Percentiles rank a stretch among this genome's conserved stretches.
These are phyloP conservation scores for Alternaria triticimaculans DNA, from an alignment of 2,329 filamentous ascomycete genomes.

Conservation along the genomic window DNA sequence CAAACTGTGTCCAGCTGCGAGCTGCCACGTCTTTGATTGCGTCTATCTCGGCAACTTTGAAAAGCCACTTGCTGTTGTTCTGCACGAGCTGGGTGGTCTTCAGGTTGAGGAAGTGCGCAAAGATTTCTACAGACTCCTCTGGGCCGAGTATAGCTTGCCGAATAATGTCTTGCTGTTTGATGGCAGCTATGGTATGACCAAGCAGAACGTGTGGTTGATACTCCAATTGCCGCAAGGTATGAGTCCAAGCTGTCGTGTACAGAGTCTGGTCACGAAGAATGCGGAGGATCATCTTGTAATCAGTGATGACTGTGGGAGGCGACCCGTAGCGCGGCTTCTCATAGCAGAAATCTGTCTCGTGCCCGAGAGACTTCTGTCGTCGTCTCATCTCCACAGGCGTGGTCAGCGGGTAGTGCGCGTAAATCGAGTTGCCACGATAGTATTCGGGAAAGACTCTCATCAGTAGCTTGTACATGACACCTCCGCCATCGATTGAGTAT, in stretches of 20 bases:
- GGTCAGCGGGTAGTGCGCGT: not conserved
- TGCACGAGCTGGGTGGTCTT: not conserved
- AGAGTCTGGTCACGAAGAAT: not conserved
- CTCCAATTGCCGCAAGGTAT: not conserved
- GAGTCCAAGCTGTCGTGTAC: not conserved
- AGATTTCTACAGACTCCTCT: not conserved
- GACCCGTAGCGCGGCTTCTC: not conserved
- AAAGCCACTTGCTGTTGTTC: not conserved
- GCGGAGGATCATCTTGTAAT: not conserved
- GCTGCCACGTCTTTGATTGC: not conserved
- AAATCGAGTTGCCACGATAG: not conserved
- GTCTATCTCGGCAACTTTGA: not conserved
- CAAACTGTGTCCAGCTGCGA: not conserved
- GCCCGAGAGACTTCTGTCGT: not conserved
- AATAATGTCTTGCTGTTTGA: not conserved
- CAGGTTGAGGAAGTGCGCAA: not conserved
- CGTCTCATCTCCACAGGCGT: not conserved
- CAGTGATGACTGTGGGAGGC: not conserved
- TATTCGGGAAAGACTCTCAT: conserved; percentile 21
- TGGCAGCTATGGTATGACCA: not conserved
- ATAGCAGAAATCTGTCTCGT: not conserved
- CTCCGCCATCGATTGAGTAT: conserved; percentile 12
- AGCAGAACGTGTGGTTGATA: not conserved
- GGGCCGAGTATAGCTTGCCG: not conserved
- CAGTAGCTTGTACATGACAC: conserved; percentile 21